Percentiles rank a stretch among this genome's conserved stretches.
phyloP scores from a whole-genome alignment of 805 yeast genomes.

The Wickerhamiella sergipiensis region DNA sequence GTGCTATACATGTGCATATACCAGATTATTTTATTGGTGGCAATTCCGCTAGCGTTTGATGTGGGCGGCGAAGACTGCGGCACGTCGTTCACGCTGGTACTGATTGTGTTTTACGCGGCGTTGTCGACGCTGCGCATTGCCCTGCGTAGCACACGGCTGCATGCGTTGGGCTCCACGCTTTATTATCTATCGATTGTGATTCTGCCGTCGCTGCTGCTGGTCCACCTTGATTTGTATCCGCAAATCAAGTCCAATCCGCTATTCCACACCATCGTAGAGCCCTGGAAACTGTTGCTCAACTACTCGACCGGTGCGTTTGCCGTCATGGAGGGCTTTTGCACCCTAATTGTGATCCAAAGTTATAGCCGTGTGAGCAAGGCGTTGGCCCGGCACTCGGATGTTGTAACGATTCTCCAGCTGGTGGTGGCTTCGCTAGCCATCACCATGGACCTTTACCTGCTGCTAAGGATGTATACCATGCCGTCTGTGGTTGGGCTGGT shows the following conservation, averaged over 20 bases:
- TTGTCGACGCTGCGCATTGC: slow-evolving; percentile 60
- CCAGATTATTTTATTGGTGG: slow-evolving; percentile 26
- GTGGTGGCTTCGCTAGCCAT: slow-evolving; percentile 60
- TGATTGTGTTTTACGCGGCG: slow-evolving; percentile 54
- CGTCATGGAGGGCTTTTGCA: slow-evolving; percentile 82
- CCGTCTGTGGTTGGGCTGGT: slow-evolving; percentile 51
- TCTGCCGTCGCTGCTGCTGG: slow-evolving; percentile 66
- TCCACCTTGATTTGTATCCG: slow-evolving; percentile 29
- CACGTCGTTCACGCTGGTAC: slow-evolving; percentile 61
- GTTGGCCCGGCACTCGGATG: slow-evolving; percentile 50
- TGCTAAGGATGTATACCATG: slow-evolving; percentile 70
- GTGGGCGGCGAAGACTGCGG: slow-evolving; percentile 90
- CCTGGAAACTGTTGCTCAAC: slow-evolving; percentile 60
- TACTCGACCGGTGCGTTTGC: slow-evolving; percentile 86
- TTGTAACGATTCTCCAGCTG: slow-evolving; percentile 65
- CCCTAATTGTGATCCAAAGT: slow-evolving; percentile 82
- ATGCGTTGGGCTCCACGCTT: slow-evolving; percentile 26
- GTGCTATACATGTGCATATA: background rate
- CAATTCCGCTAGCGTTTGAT: slow-evolving; percentile 88
- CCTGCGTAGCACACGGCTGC: slow-evolving; percentile 26
- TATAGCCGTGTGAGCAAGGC: slow-evolving; percentile 71
- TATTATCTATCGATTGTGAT: slow-evolving; percentile 74
- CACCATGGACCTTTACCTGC: slow-evolving; percentile 62
- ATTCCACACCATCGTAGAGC: slow-evolving; percentile 32
- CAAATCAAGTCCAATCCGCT: slow-evolving; percentile 5